Conservation (phyloP, 1,284 basidiomycete species). For the Trametes hirsuta region DNA sequence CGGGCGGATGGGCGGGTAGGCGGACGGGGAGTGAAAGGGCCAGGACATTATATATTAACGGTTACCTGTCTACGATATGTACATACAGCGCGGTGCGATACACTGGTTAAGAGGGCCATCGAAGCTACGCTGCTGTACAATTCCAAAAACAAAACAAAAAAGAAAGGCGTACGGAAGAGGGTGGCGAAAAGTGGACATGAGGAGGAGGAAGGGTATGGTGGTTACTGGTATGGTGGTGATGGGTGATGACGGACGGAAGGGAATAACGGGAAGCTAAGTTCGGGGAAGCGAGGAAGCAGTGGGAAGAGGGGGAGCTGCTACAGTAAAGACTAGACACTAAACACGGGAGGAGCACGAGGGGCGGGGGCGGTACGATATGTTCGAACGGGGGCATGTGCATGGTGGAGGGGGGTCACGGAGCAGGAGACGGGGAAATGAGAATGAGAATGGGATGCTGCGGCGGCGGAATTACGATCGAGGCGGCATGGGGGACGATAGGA, state of each 20-base stretch:
- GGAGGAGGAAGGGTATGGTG: not conserved
- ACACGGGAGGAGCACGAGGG: not conserved
- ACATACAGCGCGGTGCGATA: slow-evolving; percentile 21
- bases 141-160: not conserved
- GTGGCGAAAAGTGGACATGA: not conserved
- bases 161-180: not conserved
- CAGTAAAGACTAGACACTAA: not conserved
- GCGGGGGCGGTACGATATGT: slow-evolving; percentile 9
- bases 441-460: slow-evolving; percentile 13
- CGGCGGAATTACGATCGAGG: slow-evolving; percentile 19
- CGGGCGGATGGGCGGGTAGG: too few relatives aligned
- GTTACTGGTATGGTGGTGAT: not conserved
- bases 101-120: not conserved
- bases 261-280: not conserved
- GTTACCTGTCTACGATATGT: slow-evolving; percentile 23
- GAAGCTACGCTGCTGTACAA: slow-evolving; percentile 3
- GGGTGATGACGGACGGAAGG: not conserved
- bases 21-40: not conserved
- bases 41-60: slow-evolving; percentile 23
- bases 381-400: slow-evolving; percentile 7
- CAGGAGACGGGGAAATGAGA: not conserved
- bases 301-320: not conserved
- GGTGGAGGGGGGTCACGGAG: not conserved
- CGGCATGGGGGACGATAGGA: slow-evolving; percentile 5
- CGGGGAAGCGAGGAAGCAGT: not conserved